phyloP scores from a whole-genome alignment of 345 rosid genomes.

The Murraya koenigii region DNA sequence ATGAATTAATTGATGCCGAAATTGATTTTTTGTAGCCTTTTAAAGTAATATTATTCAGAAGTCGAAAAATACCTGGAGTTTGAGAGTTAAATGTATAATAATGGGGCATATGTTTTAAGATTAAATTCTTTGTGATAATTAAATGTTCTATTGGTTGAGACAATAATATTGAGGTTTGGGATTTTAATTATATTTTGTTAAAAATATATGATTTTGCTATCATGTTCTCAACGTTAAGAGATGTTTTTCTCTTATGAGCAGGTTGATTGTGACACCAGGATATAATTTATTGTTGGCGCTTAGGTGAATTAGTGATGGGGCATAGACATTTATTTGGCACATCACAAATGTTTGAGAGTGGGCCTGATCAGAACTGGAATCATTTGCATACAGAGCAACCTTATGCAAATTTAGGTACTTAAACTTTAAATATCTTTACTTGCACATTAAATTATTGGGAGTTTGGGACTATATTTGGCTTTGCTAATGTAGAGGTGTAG shows the following conservation, averaged over 20 bases:
- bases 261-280: slow-evolving; percentile 32
- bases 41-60: not conserved
- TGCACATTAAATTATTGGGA: slow-evolving; percentile 2
- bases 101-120: not conserved
- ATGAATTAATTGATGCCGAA: not conserved
- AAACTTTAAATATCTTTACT: slow-evolving; percentile 3
- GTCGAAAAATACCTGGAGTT: not conserved
- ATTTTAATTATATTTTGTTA: not conserved
- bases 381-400: slow-evolving; percentile 58
- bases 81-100: not conserved
- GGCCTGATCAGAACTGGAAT: slow-evolving; percentile 68
- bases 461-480: slow-evolving; percentile 4
- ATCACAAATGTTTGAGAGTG: slow-evolving; percentile 55
- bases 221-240: slow-evolving; percentile 12
- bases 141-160: slow-evolving; percentile 1
- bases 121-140: slow-evolving; percentile 7
- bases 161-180: not conserved
- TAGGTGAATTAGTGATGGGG: slow-evolving; percentile 44
- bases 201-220: slow-evolving; percentile 8
- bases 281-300: slow-evolving; percentile 8
- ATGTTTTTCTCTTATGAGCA: slow-evolving; percentile 27
- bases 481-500: slow-evolving; percentile 1
- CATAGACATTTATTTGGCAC: slow-evolving; percentile 57
- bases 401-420: slow-evolving; percentile 47
- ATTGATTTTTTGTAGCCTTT: not conserved